phyloP scores from a whole-genome alignment of 2,329 filamentous ascomycete species.

The Pyrenophora tritici-repentis region DNA sequence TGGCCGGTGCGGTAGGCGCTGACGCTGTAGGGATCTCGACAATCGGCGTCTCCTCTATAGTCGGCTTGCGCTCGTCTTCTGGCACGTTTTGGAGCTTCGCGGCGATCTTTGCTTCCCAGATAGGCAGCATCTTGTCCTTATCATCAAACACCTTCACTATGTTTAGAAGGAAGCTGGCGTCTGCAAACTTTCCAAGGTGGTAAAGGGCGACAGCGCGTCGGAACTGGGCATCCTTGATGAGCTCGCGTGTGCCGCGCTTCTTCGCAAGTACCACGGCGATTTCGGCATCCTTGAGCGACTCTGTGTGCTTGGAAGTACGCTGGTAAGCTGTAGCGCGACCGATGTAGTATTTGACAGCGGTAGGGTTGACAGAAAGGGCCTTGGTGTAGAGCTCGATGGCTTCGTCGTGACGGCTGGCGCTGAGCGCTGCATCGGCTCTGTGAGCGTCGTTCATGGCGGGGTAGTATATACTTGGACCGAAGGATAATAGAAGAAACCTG shows the following conservation, averaged over 20 bases:
- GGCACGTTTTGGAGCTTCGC: conserved; percentile 57
- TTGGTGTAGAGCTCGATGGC: conserved; percentile 69
- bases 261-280: conserved; percentile 66
- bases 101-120: conserved; percentile 64
- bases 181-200: conserved; percentile 71
- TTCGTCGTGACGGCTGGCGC: conserved; percentile 65
- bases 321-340: conserved; percentile 80
- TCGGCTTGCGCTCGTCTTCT: conserved; percentile 51
- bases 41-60: conserved; percentile 58
- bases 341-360: conserved; percentile 78
- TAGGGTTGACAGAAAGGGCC: conserved; percentile 68
- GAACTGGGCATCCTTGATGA: conserved; percentile 81
- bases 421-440: conserved; percentile 65
- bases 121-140: conserved; percentile 58
- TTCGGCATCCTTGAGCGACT: conserved; percentile 56
- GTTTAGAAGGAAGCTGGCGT: conserved; percentile 74
- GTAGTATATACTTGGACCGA: conserved; percentile 6
- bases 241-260: conserved; percentile 72
- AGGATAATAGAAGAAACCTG: not conserved
- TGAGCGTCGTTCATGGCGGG: conserved; percentile 58
- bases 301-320: conserved; percentile 57
- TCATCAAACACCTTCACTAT: conserved; percentile 58
- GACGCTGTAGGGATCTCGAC: conserved; percentile 51
- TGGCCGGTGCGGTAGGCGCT: conserved; percentile 21
- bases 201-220: conserved; percentile 76